Base-by-base conservation (phyloP, 2,329 filamentous ascomycete species). In the Sporothrix euskadiensis region DNA sequence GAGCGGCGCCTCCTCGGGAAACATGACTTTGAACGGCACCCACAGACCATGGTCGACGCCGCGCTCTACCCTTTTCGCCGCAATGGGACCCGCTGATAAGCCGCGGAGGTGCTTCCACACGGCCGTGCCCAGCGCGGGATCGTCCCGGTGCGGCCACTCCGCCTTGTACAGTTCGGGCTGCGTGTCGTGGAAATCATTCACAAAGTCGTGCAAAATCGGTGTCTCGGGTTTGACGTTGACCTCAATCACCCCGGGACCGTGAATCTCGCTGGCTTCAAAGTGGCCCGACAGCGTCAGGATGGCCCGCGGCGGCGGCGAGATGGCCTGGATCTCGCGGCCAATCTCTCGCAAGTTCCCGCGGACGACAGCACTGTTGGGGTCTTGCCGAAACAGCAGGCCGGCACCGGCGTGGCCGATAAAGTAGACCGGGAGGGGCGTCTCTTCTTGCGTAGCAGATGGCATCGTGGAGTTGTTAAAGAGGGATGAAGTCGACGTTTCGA, bases 41-140 rank as follows among this genome's bases (percentile, higher is more conserved):
- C 73, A 73, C 4, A 73, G 12, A 39, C 73, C 73, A n/a, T 73
- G 73, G 69, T 73, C 73, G 32, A 73, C 59, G 52, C 73, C 73
- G 39, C 73, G 73, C 69, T 73, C 73, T 5, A 71, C 72, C 0
- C 72, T 32, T 35, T 71, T 73, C 1, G 72, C 72, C 0, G 39
- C 16, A 12, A 73, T 73, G 26, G 65, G 65, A 4, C 22, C 22
- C 2, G 52, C 4, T 2, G 30, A 26, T 5, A 1, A 3, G 1
- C 16, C 47, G 6, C 66, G 9, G 47, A 73, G 12, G 26, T 73
- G 72, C 52, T 71, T 66, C 72, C 72, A 73, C 19, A 73, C 68
- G 10, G 63, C 66, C 12, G 49, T 66, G n/a, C 16, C 72, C 8
- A 73, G 59, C 8, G 47, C 72, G 0, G 72, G 68, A 4, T 59